Evolutionary conservation across 805 yeast species (phyloP), one percentile per base, ranked within the genome.

Genomic region (Zygosaccharomyces pseudorouxii): DNA sequence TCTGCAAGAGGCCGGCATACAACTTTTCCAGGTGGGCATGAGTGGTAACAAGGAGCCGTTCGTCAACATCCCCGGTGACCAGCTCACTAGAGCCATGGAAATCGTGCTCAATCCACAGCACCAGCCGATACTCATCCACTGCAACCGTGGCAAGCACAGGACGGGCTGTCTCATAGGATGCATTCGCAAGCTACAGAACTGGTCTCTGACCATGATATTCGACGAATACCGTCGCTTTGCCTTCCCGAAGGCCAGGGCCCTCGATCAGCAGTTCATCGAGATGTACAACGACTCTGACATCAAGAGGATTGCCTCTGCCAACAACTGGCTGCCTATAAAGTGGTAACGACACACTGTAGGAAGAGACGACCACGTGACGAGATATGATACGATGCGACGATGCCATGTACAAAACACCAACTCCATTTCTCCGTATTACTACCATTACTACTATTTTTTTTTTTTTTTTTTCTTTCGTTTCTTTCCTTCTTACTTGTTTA

Each of bases 91-190:
- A 50, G 97, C 97, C 0, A 71, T 92, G 54, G 82, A 84, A 62
- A 84, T 89, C 29, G 87, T 89, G 11, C 65, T 89, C 12, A 76
- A 93, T 59, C 97, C 97, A 0, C 81, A 65, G 19, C 92, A 93
- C 67, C 98, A 89, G 50, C 99, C 99, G 1, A 73, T 93, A 10
- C 71, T 93, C 54, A 87, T 93, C 38, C 99, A 93, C 67, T 93
- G 99, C 69, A 93, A 93, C 69, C 73, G 97, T 50, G 99, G 99
- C 9, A 93, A 92, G 65, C 99, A 93, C 66, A 76, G 99, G 57
- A 93, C 99, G 0, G 99, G 99, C 0, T 93, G 98, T 66, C 73
- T 93, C 12, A 90, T 93, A 27, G 99, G 99, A 2, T 92, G 97
- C 62, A 75, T 93, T 29, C 71, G 99, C 51, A 75, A 93, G 58